Percentiles rank a stretch among this genome's conserved stretches.
Evolutionary conservation across 257 asterid genomes (phyloP).

Genomic region (Vinca minor): DNA sequence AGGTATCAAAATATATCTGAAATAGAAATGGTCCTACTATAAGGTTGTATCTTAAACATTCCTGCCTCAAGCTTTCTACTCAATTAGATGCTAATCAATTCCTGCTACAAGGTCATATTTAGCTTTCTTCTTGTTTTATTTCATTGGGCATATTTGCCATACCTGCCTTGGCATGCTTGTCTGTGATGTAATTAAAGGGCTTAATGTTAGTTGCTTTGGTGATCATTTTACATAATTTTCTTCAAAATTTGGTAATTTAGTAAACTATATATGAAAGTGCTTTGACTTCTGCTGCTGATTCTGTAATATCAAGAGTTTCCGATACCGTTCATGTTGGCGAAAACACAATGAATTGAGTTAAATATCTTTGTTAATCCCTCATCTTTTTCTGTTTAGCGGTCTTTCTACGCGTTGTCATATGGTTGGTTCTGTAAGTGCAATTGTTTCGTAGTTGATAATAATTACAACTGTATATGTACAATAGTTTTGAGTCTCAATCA

Average conservation of each 20-base stretch:
- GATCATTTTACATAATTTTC: constrained; percentile 1
- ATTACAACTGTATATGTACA: neutral
- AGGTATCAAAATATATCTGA: constrained; percentile 24
- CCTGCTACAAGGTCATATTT: constrained; percentile 4
- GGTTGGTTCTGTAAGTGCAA: neutral
- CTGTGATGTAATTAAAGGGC: neutral
- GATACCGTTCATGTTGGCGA: neutral
- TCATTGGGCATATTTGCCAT: constrained; percentile 1
- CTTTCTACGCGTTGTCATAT: neutral
- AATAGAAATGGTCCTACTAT: constrained; percentile 32
- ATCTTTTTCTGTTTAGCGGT: neutral
- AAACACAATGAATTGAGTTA: constrained; percentile 1
- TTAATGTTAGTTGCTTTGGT: neutral
- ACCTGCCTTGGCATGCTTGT: constrained; percentile 11
- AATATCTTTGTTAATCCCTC: neutral
- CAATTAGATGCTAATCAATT: constrained; percentile 18
- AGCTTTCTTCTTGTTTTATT: neutral
- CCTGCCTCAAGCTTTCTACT: constrained; percentile 17
- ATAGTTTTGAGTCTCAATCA: neutral
- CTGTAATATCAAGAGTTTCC: neutral
- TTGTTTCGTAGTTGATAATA: neutral
- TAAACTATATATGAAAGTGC: neutral
- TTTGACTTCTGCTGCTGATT: neutral
- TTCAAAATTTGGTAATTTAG: neutral
- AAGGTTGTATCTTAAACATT: constrained; percentile 22